phyloP scores from a whole-genome alignment of 2,329 filamentous ascomycete genomes.

The Botrytis tulipae region DNA sequence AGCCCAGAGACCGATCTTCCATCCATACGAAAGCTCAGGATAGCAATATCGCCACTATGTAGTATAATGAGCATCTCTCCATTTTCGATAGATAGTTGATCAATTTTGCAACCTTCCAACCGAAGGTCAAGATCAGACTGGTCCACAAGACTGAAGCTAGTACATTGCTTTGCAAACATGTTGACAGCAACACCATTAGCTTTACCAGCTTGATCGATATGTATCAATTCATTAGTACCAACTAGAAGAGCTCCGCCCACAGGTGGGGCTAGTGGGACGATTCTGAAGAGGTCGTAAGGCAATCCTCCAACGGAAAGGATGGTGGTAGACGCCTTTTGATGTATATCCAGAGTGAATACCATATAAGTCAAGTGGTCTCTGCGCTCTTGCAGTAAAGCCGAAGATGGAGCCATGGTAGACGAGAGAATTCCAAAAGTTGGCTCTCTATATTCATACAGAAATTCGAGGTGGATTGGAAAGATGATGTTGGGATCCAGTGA shows the following conservation, averaged over 20 bases:
- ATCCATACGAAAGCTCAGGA: constrained; percentile 81
- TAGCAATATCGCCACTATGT: constrained; percentile 68
- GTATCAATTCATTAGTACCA: constrained; percentile 86
- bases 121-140: constrained; percentile 78
- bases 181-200: constrained; percentile 92
- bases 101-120: constrained; percentile 77
- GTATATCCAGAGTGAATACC: constrained; percentile 91
- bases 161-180: constrained; percentile 78
- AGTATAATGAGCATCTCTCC: constrained; percentile 85
- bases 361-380: constrained; percentile 87
- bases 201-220: constrained; percentile 94
- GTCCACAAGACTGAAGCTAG: constrained; percentile 80
- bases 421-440: constrained; percentile 95
- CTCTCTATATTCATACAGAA: constrained; percentile 95
- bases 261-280: constrained; percentile 79
- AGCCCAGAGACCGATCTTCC: constrained; percentile 89
- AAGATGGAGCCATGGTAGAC: constrained; percentile 70
- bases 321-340: constrained; percentile 89
- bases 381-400: constrained; percentile 68
- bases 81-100: constrained; percentile 70
- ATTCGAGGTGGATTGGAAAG: constrained; percentile 87
- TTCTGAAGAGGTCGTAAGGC: constrained; percentile 81
- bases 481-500: constrained; percentile 83
- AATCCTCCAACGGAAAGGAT: constrained; percentile 82
- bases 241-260: constrained; percentile 86